Base-by-base conservation (phyloP, 2,329 filamentous ascomycete genomes). In the Blastomyces silverae region DNA sequence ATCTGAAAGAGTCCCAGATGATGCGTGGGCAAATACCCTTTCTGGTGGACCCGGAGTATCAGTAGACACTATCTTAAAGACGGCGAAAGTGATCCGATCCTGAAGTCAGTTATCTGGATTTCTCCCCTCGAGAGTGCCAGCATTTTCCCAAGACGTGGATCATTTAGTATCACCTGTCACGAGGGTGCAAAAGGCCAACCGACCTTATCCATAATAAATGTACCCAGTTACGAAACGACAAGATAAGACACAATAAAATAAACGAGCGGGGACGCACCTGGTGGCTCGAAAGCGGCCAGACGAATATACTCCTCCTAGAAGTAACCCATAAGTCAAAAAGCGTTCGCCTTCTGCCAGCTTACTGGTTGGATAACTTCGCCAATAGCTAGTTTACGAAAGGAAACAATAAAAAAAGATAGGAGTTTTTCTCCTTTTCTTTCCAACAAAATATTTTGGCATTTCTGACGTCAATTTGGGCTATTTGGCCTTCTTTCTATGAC, bases 11-110 rank as follows among this genome's bases (percentile, higher is more conserved):
- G 77, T 93, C 15, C 69, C 78, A 0, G 84, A 88, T 1, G 79
- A 84, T 1, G 79, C 89, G 0, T 96, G 92, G 92, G 84, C 81
- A 61, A 83, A 85, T 42, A 80, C 87, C 13, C 85, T 92, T 13
- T 84, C 84, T 11, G 88, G 88, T 10, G 83, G 84, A 61, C 84
- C 84, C 5, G 84, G 83, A 1, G 79, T 84, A 71, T 85, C 84
- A 8, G 79, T 89, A 1, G 84, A 87, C 31, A 87, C 90, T 68
- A 88, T 90, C 28, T 76, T 93, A 64, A 73, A 74, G 55, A 75
- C 75, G 2, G 75, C 73, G 25, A 76, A 74, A 44, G 64, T 74
- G 25, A 60, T 73, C 46, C 64, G 70, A 62, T 46, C 67, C 53
- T 72, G 68, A 64, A 50, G 22, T 13, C 4, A 39, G 20, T 8